Evolutionary conservation across 2,329 filamentous ascomycete species (phyloP), one percentile per base, ranked within the genome.

Genomic region (Epichloe festucae): DNA sequence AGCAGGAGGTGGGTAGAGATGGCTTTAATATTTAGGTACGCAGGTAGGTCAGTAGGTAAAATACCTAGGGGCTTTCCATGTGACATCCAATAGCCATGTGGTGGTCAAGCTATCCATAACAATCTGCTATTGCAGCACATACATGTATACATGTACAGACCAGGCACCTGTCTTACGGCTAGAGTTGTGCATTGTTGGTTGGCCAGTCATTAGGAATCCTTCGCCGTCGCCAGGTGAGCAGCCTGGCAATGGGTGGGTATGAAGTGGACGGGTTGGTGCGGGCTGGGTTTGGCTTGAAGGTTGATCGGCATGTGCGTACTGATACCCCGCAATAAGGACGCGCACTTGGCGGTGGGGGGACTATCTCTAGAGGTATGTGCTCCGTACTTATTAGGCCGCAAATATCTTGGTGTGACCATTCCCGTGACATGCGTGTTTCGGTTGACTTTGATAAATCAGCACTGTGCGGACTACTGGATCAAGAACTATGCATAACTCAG

Each of bases 321-420:
- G 36, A 39, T 39, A 42, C 40, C 40, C 34, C 38, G 44, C 41
- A 46, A 41, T 17, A 19, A 46, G 27, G 8, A 31, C 31, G 1
- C 31, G 31, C 31, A 10, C 31, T 31, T 31, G 27, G 27, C 27
- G 27, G 27, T 31, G 27, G 27, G 27, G 27, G 6, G 23, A 11
- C 27, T 31, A 31, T 8, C 31, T 31, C 3, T 31, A 31, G 54
- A 31, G 54, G 56, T 55, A 58, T 59, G 58, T 27, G 6, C 23
- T 27, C 23, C 23, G 23, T 58, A 41, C 5, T 17, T 41, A 10
- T 3, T 19, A 4, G 39, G 17, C 39, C 39, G 12, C 8, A 41
- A 41, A 31, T 31, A 11, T 31, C 27, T 10, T 31, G 3, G 27
- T 31, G 27, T 31, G 27, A 31, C 31, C 31, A 31, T 4, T 31